Evolutionary conservation across 2,329 filamentous ascomycete species (phyloP).

Genomic region (Cylindrodendrum hubeiense): DNA sequence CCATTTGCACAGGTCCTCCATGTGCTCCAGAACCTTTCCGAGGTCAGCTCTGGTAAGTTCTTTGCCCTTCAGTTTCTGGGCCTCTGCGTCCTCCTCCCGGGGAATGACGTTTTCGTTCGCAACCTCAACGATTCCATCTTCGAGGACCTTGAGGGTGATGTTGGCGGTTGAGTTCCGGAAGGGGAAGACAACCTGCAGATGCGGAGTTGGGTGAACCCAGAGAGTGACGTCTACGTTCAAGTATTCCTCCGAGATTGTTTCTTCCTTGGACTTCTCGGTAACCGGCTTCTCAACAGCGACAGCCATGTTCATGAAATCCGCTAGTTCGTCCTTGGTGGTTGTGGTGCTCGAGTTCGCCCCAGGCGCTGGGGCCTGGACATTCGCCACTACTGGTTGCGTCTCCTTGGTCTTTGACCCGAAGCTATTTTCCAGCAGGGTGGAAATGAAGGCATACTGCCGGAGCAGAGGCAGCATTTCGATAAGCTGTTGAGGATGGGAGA

Average conservation of each 20-base stretch:
- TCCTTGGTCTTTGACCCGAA: conserved; percentile 60
- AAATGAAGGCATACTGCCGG: conserved; percentile 80
- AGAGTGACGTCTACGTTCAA: conserved; percentile 66
- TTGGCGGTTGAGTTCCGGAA: conserved; percentile 62
- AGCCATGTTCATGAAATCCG: conserved; percentile 45
- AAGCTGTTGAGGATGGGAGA: conserved; percentile 83
- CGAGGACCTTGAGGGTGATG: conserved; percentile 69
- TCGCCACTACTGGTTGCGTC: conserved; percentile 20
- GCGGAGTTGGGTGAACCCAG: conserved; percentile 62
- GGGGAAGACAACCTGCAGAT: conserved; percentile 67
- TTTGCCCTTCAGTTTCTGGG: conserved; percentile 49
- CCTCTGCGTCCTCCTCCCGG: conserved; percentile 26
- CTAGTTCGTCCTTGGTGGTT: conserved; percentile 50
- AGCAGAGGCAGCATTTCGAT: conserved; percentile 79
- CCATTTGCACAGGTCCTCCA: conserved; percentile 67
- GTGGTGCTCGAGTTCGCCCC: conserved; percentile 35
- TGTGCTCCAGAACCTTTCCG: conserved; percentile 59
- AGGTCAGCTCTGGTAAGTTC: conserved; percentile 56
- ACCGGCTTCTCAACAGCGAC: not conserved
- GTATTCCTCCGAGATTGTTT: conserved; percentile 24
- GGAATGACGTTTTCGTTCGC: conserved; percentile 65
- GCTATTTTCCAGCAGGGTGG: conserved; percentile 71
- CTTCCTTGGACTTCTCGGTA: not conserved
- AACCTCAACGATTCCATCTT: conserved; percentile 70
- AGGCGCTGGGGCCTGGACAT: conserved; percentile 11